Percentiles rank a stretch among this genome's conserved stretches.
Conservation (phyloP, 768 basidiomycete species). For the Mycena crocata region DNA sequence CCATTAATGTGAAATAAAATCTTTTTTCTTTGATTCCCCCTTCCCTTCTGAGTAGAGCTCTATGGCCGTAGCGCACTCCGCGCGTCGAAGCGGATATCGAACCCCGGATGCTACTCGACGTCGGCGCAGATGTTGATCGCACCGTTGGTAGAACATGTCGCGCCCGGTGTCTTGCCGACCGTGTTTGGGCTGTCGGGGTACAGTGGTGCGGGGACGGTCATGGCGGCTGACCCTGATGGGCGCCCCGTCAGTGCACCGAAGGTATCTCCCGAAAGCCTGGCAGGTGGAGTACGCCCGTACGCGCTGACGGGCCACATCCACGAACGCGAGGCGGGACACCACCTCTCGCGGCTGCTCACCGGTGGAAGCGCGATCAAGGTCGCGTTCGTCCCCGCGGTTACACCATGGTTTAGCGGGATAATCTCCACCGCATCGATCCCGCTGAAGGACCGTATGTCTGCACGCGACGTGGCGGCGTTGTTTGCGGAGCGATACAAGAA, state of each 20-base stretch:
- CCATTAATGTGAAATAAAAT: slow-evolving; percentile 49
- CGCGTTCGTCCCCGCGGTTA: slow-evolving; percentile 89
- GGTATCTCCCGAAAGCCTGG: slow-evolving; percentile 79
- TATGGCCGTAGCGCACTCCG: slow-evolving; percentile 82
- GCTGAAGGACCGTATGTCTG: slow-evolving; percentile 72
- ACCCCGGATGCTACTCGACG: slow-evolving; percentile 98
- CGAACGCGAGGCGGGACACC: slow-evolving; percentile 92
- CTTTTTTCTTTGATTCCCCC: slow-evolving; percentile 42
- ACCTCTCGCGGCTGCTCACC: slow-evolving; percentile 74
- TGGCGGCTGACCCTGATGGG: slow-evolving; percentile 74
- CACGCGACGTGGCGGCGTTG: slow-evolving; percentile 75
- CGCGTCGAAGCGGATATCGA: slow-evolving; percentile 87
- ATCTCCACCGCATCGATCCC: slow-evolving; percentile 89
- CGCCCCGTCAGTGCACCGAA: slow-evolving; percentile 84
- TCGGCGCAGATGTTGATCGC: slow-evolving; percentile 93
- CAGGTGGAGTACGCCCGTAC: slow-evolving; percentile 85
- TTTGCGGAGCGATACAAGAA: slow-evolving; percentile 83
- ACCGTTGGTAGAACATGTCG: slow-evolving; percentile 82
- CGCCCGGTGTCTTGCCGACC: slow-evolving; percentile 73
- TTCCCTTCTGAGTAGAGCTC: slow-evolving; percentile 67
- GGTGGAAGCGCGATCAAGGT: slow-evolving; percentile 59
- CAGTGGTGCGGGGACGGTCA: slow-evolving; percentile 93
- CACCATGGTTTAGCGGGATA: slow-evolving; percentile 98
- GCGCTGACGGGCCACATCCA: slow-evolving; percentile 97
- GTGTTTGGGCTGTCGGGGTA: slow-evolving; percentile 96